Evolutionary conservation across 2,329 filamentous ascomycete species (phyloP).

Genomic region (Pseudogymnoascus sp.): DNA sequence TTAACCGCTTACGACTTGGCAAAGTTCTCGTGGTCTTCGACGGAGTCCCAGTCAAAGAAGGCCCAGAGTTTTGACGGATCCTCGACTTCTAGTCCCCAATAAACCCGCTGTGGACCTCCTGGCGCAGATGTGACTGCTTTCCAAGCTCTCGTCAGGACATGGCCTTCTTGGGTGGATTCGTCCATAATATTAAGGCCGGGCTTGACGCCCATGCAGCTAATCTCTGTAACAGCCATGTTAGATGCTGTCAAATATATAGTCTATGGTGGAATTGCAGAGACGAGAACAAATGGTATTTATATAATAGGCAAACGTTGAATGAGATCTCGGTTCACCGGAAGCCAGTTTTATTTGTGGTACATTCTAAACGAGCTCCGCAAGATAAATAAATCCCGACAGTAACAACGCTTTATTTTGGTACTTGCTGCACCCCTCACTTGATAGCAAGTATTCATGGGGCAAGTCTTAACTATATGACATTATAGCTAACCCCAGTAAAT

Average conservation of each 20-base stretch:
- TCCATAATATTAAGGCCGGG: slow-evolving; percentile 18
- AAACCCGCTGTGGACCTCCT: slow-evolving; percentile 18
- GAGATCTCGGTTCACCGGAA: neutral
- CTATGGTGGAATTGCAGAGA: neutral
- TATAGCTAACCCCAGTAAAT: neutral
- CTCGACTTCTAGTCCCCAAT: slow-evolving; percentile 20
- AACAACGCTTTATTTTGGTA: neutral
- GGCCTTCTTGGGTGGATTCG: slow-evolving; percentile 16
- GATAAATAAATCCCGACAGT: neutral
- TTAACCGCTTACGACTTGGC: slow-evolving; percentile 16
- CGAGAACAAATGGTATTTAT: neutral
- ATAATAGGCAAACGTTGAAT: neutral
- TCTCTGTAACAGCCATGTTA: slow-evolving; percentile 18
- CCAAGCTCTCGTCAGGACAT: slow-evolving; percentile 14
- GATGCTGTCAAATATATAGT: neutral
- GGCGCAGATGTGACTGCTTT: slow-evolving; percentile 12
- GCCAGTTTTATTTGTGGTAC: neutral
- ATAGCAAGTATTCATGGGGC: neutral
- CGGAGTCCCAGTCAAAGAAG: slow-evolving; percentile 23
- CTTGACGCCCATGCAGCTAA: slow-evolving; percentile 19
- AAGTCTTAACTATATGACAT: neutral
- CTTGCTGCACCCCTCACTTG: neutral
- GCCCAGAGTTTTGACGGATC: slow-evolving; percentile 19
- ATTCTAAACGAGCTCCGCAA: neutral
- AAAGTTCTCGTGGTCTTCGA: slow-evolving; percentile 21